Conservation (phyloP, 306 rosid species). For the Fagus sylvatica region DNA sequence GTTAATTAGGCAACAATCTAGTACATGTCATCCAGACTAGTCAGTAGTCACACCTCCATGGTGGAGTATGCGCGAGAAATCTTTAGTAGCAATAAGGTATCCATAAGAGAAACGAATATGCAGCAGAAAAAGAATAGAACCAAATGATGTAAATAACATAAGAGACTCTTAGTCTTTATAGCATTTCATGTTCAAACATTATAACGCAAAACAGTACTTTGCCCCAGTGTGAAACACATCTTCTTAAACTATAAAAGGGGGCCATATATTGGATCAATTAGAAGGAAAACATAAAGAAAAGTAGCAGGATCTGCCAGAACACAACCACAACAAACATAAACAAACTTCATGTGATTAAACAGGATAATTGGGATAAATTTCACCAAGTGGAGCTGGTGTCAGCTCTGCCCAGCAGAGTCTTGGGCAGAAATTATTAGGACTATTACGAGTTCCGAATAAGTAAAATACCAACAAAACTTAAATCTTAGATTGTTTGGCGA, state of each 20-base stretch:
- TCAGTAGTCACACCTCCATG: background rate
- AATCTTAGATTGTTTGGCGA: slow-evolving; percentile 52
- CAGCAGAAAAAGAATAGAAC: background rate
- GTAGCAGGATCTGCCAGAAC: slow-evolving; percentile 23
- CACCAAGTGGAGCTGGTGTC: slow-evolving; percentile 36
- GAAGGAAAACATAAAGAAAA: background rate
- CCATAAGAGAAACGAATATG: background rate
- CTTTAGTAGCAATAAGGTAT: background rate
- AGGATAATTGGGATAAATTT: slow-evolving; percentile 29
- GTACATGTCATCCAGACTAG: background rate
- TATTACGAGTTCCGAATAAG: slow-evolving; percentile 30
- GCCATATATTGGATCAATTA: slow-evolving; percentile 11
- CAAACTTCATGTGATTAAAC: slow-evolving; percentile 20
- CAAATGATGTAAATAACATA: background rate
- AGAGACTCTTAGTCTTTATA: background rate
- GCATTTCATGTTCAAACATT: slow-evolving; percentile 18
- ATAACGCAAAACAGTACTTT: background rate
- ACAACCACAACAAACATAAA: slow-evolving; percentile 20
- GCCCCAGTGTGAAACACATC: slow-evolving; percentile 22
- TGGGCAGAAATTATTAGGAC: slow-evolving; percentile 56
- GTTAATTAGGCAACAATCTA: background rate
- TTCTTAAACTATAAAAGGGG: slow-evolving; percentile 15
- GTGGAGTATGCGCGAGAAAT: background rate
- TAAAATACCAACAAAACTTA: slow-evolving; percentile 29
- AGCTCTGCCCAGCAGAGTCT: slow-evolving; percentile 46